Conservation (phyloP, 768 basidiomycete genomes). For the Chalciporus pseudorubinellus region DNA sequence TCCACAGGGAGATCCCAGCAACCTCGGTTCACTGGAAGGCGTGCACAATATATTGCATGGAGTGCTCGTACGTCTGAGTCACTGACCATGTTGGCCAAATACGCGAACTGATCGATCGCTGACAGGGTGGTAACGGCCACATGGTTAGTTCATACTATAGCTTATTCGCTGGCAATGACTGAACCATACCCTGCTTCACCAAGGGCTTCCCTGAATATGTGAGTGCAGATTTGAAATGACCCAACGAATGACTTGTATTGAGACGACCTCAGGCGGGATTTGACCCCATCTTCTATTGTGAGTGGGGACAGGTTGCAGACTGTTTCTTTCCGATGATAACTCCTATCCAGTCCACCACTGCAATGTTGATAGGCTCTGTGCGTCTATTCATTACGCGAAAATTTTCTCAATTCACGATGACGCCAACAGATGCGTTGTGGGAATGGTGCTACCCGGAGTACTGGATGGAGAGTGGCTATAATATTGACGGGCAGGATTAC, state of each 20-base stretch:
- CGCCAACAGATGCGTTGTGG: constrained; percentile 25
- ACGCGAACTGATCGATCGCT: not conserved
- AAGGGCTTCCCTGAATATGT: constrained; percentile 25
- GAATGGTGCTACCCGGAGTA: constrained; percentile 29
- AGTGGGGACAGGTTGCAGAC: not conserved
- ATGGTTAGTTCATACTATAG: constrained; percentile 18
- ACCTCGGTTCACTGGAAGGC: constrained; percentile 20
- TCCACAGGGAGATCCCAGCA: constrained; percentile 6
- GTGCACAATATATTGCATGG: constrained; percentile 21
- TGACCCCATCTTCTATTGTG: constrained; percentile 27
- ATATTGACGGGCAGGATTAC: constrained; percentile 4
- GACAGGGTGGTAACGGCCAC: constrained; percentile 26
- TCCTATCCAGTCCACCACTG: constrained; percentile 21
- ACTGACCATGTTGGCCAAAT: not conserved
- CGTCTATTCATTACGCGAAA: not conserved
- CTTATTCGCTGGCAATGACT: not conserved
- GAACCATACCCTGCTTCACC: not conserved
- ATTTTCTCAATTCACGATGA: not conserved
- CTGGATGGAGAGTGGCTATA: constrained; percentile 29
- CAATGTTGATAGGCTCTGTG: constrained; percentile 25
- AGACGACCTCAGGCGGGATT: constrained; percentile 17
- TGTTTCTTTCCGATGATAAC: not conserved
- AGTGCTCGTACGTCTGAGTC: constrained; percentile 18
- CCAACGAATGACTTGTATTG: not conserved
- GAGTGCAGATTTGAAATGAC: not conserved